phyloP scores from a whole-genome alignment of 164 flowering plant genomes.

The Kingdonia uniflora region DNA sequence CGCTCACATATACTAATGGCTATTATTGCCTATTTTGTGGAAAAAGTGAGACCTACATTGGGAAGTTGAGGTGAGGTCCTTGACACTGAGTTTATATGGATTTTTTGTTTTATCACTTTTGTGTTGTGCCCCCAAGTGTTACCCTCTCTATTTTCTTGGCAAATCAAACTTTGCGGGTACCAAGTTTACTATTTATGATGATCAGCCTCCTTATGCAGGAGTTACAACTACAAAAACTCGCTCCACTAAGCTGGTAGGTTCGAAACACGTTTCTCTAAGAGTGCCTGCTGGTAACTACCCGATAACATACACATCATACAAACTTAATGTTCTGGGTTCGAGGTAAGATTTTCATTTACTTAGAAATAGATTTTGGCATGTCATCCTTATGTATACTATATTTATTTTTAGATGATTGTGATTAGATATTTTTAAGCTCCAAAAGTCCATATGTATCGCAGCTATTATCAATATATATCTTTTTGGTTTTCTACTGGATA shows the following conservation, averaged over 20 bases:
- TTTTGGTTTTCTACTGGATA: too few relatives aligned
- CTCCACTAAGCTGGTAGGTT: conserved; percentile 43
- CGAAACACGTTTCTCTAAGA: conserved; percentile 60
- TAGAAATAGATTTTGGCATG: neutral
- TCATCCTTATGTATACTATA: neutral
- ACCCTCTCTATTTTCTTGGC: conserved; percentile 1
- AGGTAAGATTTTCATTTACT: conserved; percentile 30
- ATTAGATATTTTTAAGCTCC: too few relatives aligned
- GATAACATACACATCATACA: conserved; percentile 57
- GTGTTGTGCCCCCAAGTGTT: neutral
- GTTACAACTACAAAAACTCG: conserved; percentile 47
- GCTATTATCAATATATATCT: too few relatives aligned
- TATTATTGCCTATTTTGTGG: too few relatives aligned
- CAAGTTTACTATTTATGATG: conserved; percentile 60
- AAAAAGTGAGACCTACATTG: conserved; percentile 48
- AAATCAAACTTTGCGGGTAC: conserved; percentile 75
- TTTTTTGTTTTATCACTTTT: too few relatives aligned
- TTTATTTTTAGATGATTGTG: neutral
- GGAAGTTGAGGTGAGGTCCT: conserved; percentile 51
- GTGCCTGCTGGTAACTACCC: conserved; percentile 61
- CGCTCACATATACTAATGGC: too few relatives aligned
- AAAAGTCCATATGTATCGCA: too few relatives aligned
- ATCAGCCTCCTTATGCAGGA: conserved; percentile 63
- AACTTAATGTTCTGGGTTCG: conserved; percentile 64
- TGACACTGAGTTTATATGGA: neutral